A percentile compares a stretch with the other conserved stretches of the same genome.
These are phyloP conservation scores for Kurtzmaniella cleridarum DNA, from an alignment of 805 yeast species.

Conservation along the genomic window DNA sequence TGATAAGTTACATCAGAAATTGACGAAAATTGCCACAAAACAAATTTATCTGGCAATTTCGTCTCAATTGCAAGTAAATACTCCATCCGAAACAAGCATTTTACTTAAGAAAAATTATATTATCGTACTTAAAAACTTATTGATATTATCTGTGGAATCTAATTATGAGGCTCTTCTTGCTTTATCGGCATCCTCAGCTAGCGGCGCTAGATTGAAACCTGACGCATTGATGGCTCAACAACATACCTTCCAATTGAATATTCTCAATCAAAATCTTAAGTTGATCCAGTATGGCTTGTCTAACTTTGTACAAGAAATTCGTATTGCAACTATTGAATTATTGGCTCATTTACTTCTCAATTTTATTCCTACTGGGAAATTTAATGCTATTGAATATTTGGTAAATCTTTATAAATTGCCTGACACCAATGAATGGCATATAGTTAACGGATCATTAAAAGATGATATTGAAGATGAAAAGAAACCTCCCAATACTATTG, in stretches of 20 bases:
- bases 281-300: slow-evolving; percentile 23
- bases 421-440: slow-evolving; percentile 24
- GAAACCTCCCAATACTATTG: slow-evolving; percentile 10
- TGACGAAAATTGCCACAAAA: slow-evolving; percentile 27
- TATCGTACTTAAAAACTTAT: slow-evolving; percentile 24
- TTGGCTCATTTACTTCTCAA: slow-evolving; percentile 29
- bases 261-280: slow-evolving; percentile 28
- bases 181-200: slow-evolving; percentile 24
- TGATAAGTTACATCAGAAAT: slow-evolving; percentile 33
- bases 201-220: slow-evolving; percentile 37
- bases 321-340: slow-evolving; percentile 32
- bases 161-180: slow-evolving; percentile 35
- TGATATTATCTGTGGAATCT: slow-evolving; percentile 27
- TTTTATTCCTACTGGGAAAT: slow-evolving; percentile 35
- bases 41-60: slow-evolving; percentile 17
- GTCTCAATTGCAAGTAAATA: slow-evolving; percentile 7
- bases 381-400: slow-evolving; percentile 30
- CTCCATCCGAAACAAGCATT: slow-evolving; percentile 14
- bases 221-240: slow-evolving; percentile 37
- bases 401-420: slow-evolving; percentile 28
- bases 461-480: slow-evolving; percentile 14
- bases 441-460: slow-evolving; percentile 9
- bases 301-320: slow-evolving; percentile 27
- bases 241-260: slow-evolving; percentile 27
- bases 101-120: slow-evolving; percentile 27